Base-by-base conservation (phyloP, 768 basidiomycete genomes). In the Tulasnella calospora region DNA sequence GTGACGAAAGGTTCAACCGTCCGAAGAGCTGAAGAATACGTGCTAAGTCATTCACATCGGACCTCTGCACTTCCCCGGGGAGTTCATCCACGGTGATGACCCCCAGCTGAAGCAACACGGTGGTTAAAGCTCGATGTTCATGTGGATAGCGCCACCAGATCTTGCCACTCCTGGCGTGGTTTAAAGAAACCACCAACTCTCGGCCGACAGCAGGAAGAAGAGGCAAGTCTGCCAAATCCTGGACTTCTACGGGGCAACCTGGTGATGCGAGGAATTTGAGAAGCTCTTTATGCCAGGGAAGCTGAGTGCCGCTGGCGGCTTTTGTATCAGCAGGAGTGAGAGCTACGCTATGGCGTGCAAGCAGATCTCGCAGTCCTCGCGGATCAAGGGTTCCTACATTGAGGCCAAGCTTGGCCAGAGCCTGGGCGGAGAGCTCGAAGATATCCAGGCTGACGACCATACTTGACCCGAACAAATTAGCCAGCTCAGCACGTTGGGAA, bases 341-440 rank as follows among this genome's bases (percentile, higher is more conserved):
- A 38, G 47, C n/a, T 5, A 10, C 12, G 19, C 17, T 46, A 9
- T 41, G 46, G 4, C 3, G 46, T 38, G 5, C 23, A n/a, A 76
- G 75, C 38, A 76, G 75, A 21, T 40, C 27, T 15, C 75, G 35
- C 40, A 76, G 2, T 51, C 75, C 75, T n/a, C 38, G 36, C 5
- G n/a, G 27, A 76, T 76, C 75, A 3, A 76, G 55, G 6, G 13
- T 69, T 36, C n/a, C 30, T 7, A 76, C 67, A 44, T 76, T 76
- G 12, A 33, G 55, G 55, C 21, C 36, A 12, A 33, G 30, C 0
- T 8, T 27, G 35, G 67, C 57, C n/a, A 76, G 36, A 12, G 0
- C 3, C 21, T 76, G 27, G 23, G 23, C 47, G 30, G 8, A 2
- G 17, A 1, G 0, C 5, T 67, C 36, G 7, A 61, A 17, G 47